Conservation (phyloP, 2,329 filamentous ascomycete species). For the Epichloe typhina region DNA sequence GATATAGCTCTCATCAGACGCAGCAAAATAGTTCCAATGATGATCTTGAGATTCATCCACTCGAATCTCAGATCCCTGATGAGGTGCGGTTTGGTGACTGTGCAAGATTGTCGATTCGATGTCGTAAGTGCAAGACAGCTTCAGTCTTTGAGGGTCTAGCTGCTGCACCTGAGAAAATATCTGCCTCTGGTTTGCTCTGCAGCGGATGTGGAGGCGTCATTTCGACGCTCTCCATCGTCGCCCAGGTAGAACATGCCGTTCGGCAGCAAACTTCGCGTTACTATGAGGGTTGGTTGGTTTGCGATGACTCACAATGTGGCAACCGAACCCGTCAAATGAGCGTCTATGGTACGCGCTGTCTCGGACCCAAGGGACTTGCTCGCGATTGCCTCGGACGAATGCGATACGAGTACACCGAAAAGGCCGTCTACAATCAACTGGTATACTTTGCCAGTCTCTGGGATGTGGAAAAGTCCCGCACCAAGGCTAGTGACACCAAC, state of each 20-base stretch:
- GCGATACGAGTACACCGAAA: constrained; percentile 78
- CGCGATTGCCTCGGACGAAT: constrained; percentile 77
- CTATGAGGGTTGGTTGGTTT: constrained; percentile 85
- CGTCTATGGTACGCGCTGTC: constrained; percentile 81
- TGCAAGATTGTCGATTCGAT: constrained; percentile 62
- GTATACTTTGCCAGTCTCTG: constrained; percentile 76
- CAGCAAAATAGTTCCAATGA: constrained; percentile 37
- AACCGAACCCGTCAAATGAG: constrained; percentile 82
- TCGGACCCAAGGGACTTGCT: constrained; percentile 75
- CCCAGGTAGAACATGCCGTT: constrained; percentile 78
- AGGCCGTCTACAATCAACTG: constrained; percentile 88
- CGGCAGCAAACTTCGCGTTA: constrained; percentile 68
- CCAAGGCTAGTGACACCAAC: constrained; percentile 32
- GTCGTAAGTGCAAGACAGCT: constrained; percentile 62
- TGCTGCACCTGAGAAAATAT: constrained; percentile 43
- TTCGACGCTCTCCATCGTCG: constrained; percentile 59
- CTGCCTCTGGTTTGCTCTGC: constrained; percentile 65
- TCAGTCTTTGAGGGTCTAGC: constrained; percentile 67
- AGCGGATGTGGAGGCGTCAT: constrained; percentile 53
- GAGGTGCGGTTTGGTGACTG: constrained; percentile 78
- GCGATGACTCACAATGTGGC: constrained; percentile 78
- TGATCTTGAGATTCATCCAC: constrained; percentile 67
- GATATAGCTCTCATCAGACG: constrained; percentile 48
- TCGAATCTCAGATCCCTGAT: constrained; percentile 91
- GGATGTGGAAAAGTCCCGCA: constrained; percentile 73